Evolutionary conservation across 2,329 filamentous ascomycete species (phyloP), one percentile per base, ranked within the genome.

Genomic region (Camptophora hylomeconis): DNA sequence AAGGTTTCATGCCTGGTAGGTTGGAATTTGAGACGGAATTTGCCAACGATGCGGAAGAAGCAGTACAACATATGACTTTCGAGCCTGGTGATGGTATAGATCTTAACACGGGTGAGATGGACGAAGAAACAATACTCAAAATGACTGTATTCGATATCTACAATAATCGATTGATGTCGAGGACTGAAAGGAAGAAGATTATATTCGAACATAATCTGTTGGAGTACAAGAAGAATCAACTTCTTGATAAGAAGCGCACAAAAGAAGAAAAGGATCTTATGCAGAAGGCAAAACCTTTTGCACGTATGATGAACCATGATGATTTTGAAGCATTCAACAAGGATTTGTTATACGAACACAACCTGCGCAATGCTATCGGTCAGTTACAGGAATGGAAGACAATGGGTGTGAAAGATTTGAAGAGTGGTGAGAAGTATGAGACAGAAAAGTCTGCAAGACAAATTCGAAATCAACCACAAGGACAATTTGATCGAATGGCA

Each of bases 111-210:
- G 80, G 81, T 37, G 78, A 92, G 48, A 64, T 92, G 33, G 89
- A 98, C 45, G 84, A 89, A 1, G 89, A 98, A 54, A 92, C 93
- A 68, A 86, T 94, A 40, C 69, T 98, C 24, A 98, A 98, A 64
- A 74, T 95, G 59, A 93, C 84, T 0, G 84, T 98, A 12, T 94
- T 98, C 75, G 84, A 93, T 41, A 92, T 98, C 28, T 98, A 98
- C 63, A 98, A 98, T 49, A 78, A 80, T 33, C 75, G 86, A 4
- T 61, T 98, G 11, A 93, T 86, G 2, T 80, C 86, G 33, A 75
- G 89, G 42, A 87, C 87, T 5, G 87, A 95, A 47, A 71, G 89
- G 24, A 98, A 98, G 57, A 92, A 89, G 59, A 80, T 95, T 28
- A 80, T 98, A 5, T 95, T 98, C 46, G 86, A 95, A 50, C 89